These are phyloP conservation scores for Cyphellophora attinorum DNA, from an alignment of 2,329 filamentous ascomycete genomes.

Conservation along the genomic window DNA sequence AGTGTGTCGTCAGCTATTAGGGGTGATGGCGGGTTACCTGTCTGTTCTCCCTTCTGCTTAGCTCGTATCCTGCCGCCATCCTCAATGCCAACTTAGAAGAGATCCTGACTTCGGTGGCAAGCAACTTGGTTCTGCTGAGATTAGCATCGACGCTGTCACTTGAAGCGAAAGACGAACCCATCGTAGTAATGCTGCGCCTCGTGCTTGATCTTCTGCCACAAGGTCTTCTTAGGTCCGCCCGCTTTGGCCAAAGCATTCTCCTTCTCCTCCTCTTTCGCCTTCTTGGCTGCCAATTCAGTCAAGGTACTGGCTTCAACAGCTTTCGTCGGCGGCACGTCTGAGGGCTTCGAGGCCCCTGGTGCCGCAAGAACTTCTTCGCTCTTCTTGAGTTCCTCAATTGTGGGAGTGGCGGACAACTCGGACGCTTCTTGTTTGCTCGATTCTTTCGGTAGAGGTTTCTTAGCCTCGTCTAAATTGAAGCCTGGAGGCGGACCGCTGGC, in stretches of 20 bases:
- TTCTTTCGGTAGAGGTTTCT: constrained; percentile 66
- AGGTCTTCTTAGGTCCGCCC: constrained; percentile 74
- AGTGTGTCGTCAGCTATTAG: too few relatives aligned
- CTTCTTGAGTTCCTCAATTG: constrained; percentile 16
- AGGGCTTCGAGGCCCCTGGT: constrained; percentile 16
- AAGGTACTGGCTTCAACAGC: constrained; percentile 36
- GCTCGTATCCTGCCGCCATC: constrained; percentile 96
- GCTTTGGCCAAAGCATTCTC: constrained; percentile 46
- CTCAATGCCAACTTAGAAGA: constrained; percentile 85
- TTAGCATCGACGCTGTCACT: neutral
- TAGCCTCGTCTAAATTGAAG: constrained; percentile 82
- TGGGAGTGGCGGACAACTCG: constrained; percentile 15
- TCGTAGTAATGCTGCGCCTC: constrained; percentile 96
- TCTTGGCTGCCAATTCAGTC: constrained; percentile 54
- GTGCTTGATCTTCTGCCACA: constrained; percentile 91
- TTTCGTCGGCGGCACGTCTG: constrained; percentile 6
- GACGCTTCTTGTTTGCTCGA: constrained; percentile 15
- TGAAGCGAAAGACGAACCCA: constrained; percentile 27
- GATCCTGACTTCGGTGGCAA: constrained; percentile 86
- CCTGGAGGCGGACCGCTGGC: constrained; percentile 69
- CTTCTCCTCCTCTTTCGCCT: constrained; percentile 33
- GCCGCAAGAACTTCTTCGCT: constrained; percentile 27
- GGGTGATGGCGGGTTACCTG: constrained; percentile 44
- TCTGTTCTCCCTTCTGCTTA: constrained; percentile 84
- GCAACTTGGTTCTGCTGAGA: constrained; percentile 66